These are phyloP conservation scores for Globisporangium spinosum DNA, from an alignment of 352 stramenopile species.

Conservation along the genomic window DNA sequence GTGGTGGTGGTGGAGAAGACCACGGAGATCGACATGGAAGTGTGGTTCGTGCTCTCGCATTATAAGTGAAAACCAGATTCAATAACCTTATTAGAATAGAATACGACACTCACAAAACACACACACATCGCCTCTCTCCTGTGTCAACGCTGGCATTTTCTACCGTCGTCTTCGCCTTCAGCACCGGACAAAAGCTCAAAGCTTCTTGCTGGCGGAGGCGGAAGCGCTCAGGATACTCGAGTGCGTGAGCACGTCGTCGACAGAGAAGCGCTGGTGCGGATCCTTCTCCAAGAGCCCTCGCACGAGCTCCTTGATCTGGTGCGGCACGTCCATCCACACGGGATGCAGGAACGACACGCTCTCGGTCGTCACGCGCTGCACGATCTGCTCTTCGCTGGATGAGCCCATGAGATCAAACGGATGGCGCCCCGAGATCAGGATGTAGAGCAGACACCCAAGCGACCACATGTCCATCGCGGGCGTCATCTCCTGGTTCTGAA, in stretches of 20 bases:
- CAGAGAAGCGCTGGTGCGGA: slow-evolving; percentile 38
- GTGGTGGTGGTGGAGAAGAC: neutral
- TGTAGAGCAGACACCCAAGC: slow-evolving; percentile 86
- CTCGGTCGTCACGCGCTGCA: slow-evolving; percentile 51
- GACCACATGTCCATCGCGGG: slow-evolving; percentile 88
- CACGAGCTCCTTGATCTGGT: slow-evolving; percentile 61
- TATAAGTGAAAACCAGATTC: neutral
- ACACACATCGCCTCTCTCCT: neutral
- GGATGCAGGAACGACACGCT: slow-evolving; percentile 54
- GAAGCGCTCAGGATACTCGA: slow-evolving; percentile 11
- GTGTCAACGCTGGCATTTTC: neutral
- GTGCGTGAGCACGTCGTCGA: slow-evolving; percentile 50
- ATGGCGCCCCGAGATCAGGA: slow-evolving; percentile 79
- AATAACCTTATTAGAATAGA: slow-evolving; percentile 9
- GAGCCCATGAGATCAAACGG: slow-evolving; percentile 83
- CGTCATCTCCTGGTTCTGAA: slow-evolving; percentile 49
- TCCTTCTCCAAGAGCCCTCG: slow-evolving; percentile 73
- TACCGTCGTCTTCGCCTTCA: neutral
- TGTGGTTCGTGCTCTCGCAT: neutral
- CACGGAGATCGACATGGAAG: neutral
- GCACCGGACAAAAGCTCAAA: neutral
- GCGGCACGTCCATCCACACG: slow-evolving; percentile 46
- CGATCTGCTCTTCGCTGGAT: slow-evolving; percentile 73
- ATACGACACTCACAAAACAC: neutral
- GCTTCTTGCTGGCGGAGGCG: neutral